These are phyloP conservation scores for Dendrobium officinale DNA, from an alignment of 106 monocot genomes.

Conservation along the genomic window DNA sequence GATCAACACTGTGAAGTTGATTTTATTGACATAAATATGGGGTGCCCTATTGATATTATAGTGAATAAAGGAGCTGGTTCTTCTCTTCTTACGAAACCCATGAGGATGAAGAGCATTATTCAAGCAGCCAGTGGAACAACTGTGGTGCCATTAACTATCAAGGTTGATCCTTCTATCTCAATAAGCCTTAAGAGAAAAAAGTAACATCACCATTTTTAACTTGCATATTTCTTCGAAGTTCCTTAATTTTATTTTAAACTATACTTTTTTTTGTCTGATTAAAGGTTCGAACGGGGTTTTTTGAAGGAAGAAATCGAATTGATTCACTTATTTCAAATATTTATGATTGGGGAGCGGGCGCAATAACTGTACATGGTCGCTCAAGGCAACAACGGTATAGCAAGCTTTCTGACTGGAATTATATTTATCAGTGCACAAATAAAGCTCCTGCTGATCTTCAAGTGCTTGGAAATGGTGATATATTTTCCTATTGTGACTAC, in stretches of 20 bases:
- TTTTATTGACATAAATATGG: conserved; percentile 96
- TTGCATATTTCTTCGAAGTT: not conserved
- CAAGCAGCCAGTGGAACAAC: conserved; percentile 51
- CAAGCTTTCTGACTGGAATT: conserved; percentile 95
- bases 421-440: conserved; percentile 66
- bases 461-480: conserved; percentile 90
- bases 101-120: conserved; percentile 81
- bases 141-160: conserved; percentile 67
- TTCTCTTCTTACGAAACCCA: conserved; percentile 80
- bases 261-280: conserved; percentile 6
- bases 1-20: conserved; percentile 72
- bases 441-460: conserved; percentile 58
- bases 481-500: conserved; percentile 79
- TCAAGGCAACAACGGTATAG: conserved; percentile 94
- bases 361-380: conserved; percentile 83
- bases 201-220: not conserved
- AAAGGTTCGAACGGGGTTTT: conserved; percentile 76
- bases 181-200: not conserved
- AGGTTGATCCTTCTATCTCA: conserved; percentile 27
- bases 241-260: not conserved
- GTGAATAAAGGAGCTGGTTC: conserved; percentile 96
- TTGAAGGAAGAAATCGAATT: conserved; percentile 86
- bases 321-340: conserved; percentile 77
- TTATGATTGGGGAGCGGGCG: conserved; percentile 64
- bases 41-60: conserved; percentile 91